phyloP scores from a whole-genome alignment of 2,329 filamentous ascomycete species.

The Hypomyces perniciosus region DNA sequence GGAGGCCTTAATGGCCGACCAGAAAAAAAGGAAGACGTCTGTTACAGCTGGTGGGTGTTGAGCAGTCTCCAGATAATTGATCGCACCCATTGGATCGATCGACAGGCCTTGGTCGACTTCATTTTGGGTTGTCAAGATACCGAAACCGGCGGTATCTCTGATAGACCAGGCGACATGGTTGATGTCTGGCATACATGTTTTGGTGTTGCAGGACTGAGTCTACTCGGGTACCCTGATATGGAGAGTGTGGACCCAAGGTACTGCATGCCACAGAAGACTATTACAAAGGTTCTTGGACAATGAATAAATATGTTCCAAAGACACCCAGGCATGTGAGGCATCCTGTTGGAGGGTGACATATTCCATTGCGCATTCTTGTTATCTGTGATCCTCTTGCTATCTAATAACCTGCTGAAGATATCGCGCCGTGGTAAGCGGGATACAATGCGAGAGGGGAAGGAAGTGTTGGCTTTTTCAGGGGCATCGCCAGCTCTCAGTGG shows the following conservation, averaged over 20 bases:
- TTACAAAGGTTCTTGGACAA: slow-evolving; percentile 48
- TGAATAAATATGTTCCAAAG: slow-evolving; percentile 16
- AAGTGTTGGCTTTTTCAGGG: slow-evolving; percentile 24
- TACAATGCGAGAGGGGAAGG: slow-evolving; percentile 65
- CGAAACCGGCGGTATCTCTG: slow-evolving; percentile 77
- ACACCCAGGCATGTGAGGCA: not conserved
- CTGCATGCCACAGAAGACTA: slow-evolving; percentile 67
- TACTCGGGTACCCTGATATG: slow-evolving; percentile 71
- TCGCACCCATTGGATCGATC: slow-evolving; percentile 88
- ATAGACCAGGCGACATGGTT: slow-evolving; percentile 88
- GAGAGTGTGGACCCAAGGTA: slow-evolving; percentile 83
- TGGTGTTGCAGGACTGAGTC: slow-evolving; percentile 78
- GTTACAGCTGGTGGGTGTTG: slow-evolving; percentile 98
- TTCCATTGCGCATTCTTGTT: not conserved
- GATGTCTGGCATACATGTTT: slow-evolving; percentile 97
- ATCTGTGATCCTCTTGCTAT: slow-evolving; percentile 52
- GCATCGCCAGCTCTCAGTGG: slow-evolving; percentile 19
- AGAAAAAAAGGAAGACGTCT: slow-evolving; percentile 94
- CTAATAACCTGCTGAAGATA: slow-evolving; percentile 57
- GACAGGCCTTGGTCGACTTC: slow-evolving; percentile 68
- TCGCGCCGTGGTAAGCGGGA: slow-evolving; percentile 51
- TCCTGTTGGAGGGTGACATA: not conserved
- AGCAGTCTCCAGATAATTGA: slow-evolving; percentile 87
- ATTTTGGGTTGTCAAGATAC: slow-evolving; percentile 86
- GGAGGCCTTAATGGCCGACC: slow-evolving; percentile 91